phyloP scores from a whole-genome alignment of 2,329 filamentous ascomycete genomes.

The Fusarium piperis region DNA sequence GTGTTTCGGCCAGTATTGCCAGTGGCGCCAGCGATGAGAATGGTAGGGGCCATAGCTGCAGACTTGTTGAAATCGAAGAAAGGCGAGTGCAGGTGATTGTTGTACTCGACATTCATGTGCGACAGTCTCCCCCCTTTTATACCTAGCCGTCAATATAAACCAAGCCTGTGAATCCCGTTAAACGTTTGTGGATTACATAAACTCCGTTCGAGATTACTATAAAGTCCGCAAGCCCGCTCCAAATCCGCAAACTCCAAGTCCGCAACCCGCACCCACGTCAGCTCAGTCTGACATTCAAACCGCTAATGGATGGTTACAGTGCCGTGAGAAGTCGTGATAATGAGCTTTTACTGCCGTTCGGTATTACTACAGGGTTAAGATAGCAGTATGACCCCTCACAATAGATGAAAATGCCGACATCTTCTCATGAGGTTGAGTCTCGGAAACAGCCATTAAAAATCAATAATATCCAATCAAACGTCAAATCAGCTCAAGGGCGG shows the following conservation, averaged over 20 bases:
- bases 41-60: conserved; percentile 44
- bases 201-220: background rate
- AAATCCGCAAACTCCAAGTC: background rate
- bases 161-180: background rate
- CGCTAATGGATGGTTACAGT: too few relatives aligned
- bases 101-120: background rate
- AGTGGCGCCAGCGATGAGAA: conserved; percentile 49
- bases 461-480: too few relatives aligned
- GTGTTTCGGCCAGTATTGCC: conserved; percentile 50
- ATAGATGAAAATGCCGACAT: too few relatives aligned
- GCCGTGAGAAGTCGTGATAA: too few relatives aligned
- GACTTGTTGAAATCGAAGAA: background rate
- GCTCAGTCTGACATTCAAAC: too few relatives aligned
- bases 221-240: background rate
- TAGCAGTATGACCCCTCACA: too few relatives aligned
- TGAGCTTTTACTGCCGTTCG: too few relatives aligned
- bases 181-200: background rate
- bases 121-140: background rate
- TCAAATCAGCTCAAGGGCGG: too few relatives aligned
- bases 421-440: too few relatives aligned
- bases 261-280: background rate
- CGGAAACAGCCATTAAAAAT: too few relatives aligned
- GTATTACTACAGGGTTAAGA: too few relatives aligned
- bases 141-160: background rate
- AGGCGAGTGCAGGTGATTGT: background rate